phyloP scores from a whole-genome alignment of 495 filamentous ascomycete species.

The Podospora anserina region DNA sequence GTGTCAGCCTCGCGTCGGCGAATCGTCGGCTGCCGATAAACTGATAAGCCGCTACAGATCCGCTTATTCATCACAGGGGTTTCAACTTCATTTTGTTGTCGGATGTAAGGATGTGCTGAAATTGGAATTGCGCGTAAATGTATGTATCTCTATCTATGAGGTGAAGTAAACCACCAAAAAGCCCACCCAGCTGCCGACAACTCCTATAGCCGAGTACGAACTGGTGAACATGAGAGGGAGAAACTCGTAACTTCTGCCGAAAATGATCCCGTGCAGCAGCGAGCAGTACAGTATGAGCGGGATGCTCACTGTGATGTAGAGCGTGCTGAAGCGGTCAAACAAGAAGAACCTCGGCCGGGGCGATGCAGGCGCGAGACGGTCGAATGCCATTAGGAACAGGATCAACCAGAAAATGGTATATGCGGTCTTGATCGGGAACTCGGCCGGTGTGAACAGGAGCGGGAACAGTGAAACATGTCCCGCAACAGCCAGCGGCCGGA shows the following conservation, averaged over 20 bases:
- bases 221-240: slow-evolving; percentile 96
- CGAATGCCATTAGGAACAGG: slow-evolving; percentile 80
- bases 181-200: slow-evolving; percentile 93
- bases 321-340: slow-evolving; percentile 81
- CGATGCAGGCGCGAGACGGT: slow-evolving; percentile 79
- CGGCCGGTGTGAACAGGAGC: slow-evolving; percentile 82
- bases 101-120: neutral
- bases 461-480: slow-evolving; percentile 96
- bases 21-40: slow-evolving; percentile 17
- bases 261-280: slow-evolving; percentile 73
- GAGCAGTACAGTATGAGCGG: slow-evolving; percentile 89
- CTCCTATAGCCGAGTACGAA: slow-evolving; percentile 90
- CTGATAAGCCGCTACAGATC: neutral
- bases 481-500: slow-evolving; percentile 85
- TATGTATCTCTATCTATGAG: slow-evolving; percentile 40
- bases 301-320: slow-evolving; percentile 84
- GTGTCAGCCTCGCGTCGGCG: slow-evolving; percentile 26
- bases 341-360: slow-evolving; percentile 73
- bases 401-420: slow-evolving; percentile 94
- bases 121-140: slow-evolving; percentile 3
- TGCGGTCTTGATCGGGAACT: slow-evolving; percentile 88
- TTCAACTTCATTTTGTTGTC: slow-evolving; percentile 10
- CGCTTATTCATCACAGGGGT: slow-evolving; percentile 15
- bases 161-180: slow-evolving; percentile 93
- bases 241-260: slow-evolving; percentile 83